Conservation (phyloP, 495 filamentous ascomycete genomes). For the Sabuloglossum arenarium region DNA sequence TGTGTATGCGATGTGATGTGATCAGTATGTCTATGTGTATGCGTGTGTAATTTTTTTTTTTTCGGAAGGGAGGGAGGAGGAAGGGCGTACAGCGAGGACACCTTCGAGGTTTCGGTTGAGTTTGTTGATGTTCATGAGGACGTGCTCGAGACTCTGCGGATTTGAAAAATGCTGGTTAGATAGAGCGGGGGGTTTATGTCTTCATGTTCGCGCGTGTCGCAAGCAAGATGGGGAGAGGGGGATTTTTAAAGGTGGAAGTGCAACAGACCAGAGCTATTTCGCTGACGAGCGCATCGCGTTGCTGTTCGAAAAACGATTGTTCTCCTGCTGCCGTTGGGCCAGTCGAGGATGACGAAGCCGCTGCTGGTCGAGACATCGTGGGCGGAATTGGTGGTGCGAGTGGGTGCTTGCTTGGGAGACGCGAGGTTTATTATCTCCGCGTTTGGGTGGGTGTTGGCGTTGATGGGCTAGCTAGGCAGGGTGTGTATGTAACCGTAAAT, state of each 20-base stretch:
- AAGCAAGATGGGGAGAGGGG: neutral
- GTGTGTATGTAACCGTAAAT: neutral
- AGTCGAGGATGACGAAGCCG: too few relatives aligned
- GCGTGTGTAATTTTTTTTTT: too few relatives aligned
- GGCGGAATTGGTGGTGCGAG: neutral
- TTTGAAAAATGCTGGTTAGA: neutral
- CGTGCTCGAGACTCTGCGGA: conserved; percentile 65
- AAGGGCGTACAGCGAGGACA: conserved; percentile 58
- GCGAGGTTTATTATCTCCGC: neutral
- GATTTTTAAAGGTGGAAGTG: too few relatives aligned
- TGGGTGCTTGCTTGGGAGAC: neutral
- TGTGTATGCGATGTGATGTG: conserved; percentile 12
- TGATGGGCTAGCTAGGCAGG: neutral
- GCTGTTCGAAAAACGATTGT: conserved; percentile 49
- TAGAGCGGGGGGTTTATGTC: neutral
- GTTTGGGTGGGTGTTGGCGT: neutral
- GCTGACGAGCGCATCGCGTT: conserved; percentile 51
- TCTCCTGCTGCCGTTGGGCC: conserved; percentile 4
- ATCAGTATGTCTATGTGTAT: too few relatives aligned
- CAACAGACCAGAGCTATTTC: conserved; percentile 58
- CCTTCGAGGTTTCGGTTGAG: conserved; percentile 83
- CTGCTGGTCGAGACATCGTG: neutral
- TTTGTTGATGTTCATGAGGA: conserved; percentile 90
- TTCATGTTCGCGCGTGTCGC: neutral
- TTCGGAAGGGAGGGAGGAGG: too few relatives aligned